phyloP scores from a whole-genome alignment of 768 basidiomycete species.

The Termitomyces sp. region DNA sequence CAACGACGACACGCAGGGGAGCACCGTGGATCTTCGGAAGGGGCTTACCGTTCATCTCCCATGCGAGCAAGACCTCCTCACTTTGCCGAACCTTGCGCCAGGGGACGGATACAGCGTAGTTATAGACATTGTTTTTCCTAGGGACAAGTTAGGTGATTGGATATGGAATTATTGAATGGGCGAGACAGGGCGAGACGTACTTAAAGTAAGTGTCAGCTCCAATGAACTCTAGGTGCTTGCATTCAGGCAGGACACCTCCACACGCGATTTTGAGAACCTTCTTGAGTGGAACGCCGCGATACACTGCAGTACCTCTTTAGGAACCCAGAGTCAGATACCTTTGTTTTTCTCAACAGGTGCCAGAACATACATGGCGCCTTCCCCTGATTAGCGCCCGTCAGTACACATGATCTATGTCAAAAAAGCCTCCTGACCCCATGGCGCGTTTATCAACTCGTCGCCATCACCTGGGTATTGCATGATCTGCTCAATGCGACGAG shows the following conservation, averaged over 20 bases:
- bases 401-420: background rate
- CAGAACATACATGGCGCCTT: constrained; percentile 44
- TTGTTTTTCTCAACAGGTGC: background rate
- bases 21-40: constrained; percentile 51
- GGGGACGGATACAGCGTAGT: constrained; percentile 48
- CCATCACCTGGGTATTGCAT: constrained; percentile 52
- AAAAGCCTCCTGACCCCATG: constrained; percentile 35
- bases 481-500: constrained; percentile 52
- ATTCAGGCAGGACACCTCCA: constrained; percentile 47
- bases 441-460: constrained; percentile 51
- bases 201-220: constrained; percentile 60
- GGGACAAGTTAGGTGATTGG: background rate
- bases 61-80: constrained; percentile 51
- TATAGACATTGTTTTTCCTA: constrained; percentile 35
- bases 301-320: constrained; percentile 47
- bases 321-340: background rate
- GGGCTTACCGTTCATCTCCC: constrained; percentile 51
- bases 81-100: constrained; percentile 45
- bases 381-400: constrained; percentile 23
- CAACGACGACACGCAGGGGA: constrained; percentile 49
- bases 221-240: constrained; percentile 52
- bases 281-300: constrained; percentile 52
- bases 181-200: constrained; percentile 25
- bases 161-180: background rate
- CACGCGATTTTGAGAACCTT: constrained; percentile 53